Evolutionary conservation across 345 rosid genomes (phyloP), one percentile per base, ranked within the genome.

Genomic region (Geranium rotundifolium): DNA sequence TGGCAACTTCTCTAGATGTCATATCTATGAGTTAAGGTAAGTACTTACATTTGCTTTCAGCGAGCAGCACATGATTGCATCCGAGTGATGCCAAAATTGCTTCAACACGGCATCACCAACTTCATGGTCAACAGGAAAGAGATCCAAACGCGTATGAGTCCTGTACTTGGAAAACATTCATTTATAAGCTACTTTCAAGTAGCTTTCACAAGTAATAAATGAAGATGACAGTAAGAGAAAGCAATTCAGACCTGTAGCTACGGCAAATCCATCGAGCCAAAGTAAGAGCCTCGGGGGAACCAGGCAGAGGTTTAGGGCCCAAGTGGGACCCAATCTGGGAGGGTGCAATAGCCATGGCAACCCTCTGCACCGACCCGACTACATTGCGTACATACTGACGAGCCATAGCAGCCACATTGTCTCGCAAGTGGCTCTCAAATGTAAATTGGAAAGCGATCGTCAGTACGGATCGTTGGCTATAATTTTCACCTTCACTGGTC

Each of bases 301-400:
- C 91, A 61, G 96, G 93, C 64, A 82, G 85, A n/a, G 87, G 46
- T 67, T 85, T 82, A 19, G 82, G 76, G 27, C 82, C 79, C 34
- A 82, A 46, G 19, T 41, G 69, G 8, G 85, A 68, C 74, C 77
- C 69, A 54, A 79, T 75, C 63, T 77, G 76, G 50, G 87, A 82
- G 15, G 96, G 98, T 9, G 96, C 75, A 69, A 92, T 92, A 58
- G 96, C 98, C 82, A 89, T 73, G 69, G 98, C 96, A 72, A 92
- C 93, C 82, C 98, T 87, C 79, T 92, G 98, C 64, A 92, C 96
- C 6, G 96, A 92, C 12, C 89, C 95, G 56, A 92, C 90, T 29
- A 89, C 82, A 75, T 84, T 83, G 4, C 93, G 85, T 55, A 92
- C 88, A 39, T 89, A 92, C 62, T 89, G 96, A 56, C 96, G 95